Evolutionary conservation across 352 stramenopile species (phyloP).

Genomic region (Pythium utonaiense): DNA sequence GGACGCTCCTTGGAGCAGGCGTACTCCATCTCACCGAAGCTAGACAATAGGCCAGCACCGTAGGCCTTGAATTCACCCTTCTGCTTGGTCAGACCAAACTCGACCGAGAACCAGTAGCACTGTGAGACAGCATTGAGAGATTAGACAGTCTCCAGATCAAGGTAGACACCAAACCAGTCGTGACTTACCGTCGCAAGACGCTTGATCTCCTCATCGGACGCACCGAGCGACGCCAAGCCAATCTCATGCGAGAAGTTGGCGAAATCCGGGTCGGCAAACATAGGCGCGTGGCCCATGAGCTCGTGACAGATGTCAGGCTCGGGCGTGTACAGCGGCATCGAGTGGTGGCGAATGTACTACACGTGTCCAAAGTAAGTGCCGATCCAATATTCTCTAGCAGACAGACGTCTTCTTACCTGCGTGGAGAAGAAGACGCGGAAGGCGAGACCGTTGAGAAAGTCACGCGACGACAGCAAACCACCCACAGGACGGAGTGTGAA

Average conservation of each 20-base stretch:
- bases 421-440: slow-evolving; percentile 99
- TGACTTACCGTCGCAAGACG: slow-evolving; percentile 81
- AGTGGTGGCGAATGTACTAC: slow-evolving; percentile 94
- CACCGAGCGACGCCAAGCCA: slow-evolving; percentile 93
- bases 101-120: slow-evolving; percentile 98
- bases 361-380: not conserved
- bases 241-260: slow-evolving; percentile 97
- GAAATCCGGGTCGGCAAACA: slow-evolving; percentile 98
- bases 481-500: slow-evolving; percentile 92
- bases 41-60: slow-evolving; percentile 94
- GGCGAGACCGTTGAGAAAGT: slow-evolving; percentile 97
- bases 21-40: slow-evolving; percentile 97
- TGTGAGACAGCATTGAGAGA: slow-evolving; percentile 5
- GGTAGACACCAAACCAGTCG: not conserved
- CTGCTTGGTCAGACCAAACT: slow-evolving; percentile 95
- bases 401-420: slow-evolving; percentile 38
- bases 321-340: slow-evolving; percentile 95
- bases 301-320: slow-evolving; percentile 99
- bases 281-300: slow-evolving; percentile 93
- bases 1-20: slow-evolving; percentile 75
- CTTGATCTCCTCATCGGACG: slow-evolving; percentile 94
- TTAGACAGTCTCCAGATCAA: not conserved
- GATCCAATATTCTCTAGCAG: not conserved
- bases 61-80: slow-evolving; percentile 94
- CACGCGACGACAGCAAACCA: slow-evolving; percentile 93